Percentiles rank a stretch among this genome's conserved stretches.
Conservation (phyloP, 2,329 filamentous ascomycete species). For the Aciculosporium take region DNA sequence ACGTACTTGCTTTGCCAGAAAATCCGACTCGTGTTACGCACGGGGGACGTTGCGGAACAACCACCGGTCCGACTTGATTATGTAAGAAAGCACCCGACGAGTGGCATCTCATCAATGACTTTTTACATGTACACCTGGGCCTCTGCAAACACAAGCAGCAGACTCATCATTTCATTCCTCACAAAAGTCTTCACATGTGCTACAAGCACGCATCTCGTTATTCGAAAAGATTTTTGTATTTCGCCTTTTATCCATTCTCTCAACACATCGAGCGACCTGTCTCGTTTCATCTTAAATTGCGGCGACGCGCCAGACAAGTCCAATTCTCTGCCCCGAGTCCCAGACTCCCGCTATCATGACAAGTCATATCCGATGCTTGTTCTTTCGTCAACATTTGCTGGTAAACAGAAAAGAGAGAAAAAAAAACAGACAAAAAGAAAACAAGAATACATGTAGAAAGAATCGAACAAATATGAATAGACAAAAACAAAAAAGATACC, state of each 20-base stretch:
- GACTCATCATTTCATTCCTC: no score
- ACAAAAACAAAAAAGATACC: no score
- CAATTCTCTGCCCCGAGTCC: background rate
- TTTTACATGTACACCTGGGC: background rate
- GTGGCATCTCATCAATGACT: no score
- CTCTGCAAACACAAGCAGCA: no score
- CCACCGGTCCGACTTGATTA: conserved; percentile 5
- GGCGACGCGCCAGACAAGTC: background rate
- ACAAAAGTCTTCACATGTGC: no score
- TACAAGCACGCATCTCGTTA: background rate
- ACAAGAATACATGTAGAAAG: no score
- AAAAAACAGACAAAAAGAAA: background rate
- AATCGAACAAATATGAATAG: no score
- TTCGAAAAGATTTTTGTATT: background rate
- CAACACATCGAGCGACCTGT: background rate
- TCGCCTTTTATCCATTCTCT: background rate
- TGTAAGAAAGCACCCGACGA: background rate
- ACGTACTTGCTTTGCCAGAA: conserved; percentile 3
- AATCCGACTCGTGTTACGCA: conserved; percentile 4
- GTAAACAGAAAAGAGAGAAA: background rate
- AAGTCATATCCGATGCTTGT: background rate
- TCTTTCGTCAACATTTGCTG: background rate
- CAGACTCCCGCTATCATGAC: conserved; percentile 1
- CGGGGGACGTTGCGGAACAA: conserved; percentile 9
- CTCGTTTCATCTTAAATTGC: background rate